A percentile compares a stretch with the other conserved stretches of the same genome.
These are phyloP conservation scores for Fraxinus excelsior DNA, from an alignment of 257 asterid genomes.

Conservation along the genomic window DNA sequence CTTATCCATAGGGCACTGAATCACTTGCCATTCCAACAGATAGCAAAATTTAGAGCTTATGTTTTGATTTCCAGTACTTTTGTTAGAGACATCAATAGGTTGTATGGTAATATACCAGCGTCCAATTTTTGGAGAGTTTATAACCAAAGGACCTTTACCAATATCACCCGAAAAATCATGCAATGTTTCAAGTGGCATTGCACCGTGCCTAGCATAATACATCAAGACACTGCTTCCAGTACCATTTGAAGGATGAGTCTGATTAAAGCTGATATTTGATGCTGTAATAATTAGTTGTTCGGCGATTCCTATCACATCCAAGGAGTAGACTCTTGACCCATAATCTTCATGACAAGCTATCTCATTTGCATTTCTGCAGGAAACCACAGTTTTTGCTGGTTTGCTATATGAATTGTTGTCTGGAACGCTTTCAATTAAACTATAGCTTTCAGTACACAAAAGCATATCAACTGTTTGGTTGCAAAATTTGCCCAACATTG, in stretches of 20 bases:
- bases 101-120: conserved; percentile 74
- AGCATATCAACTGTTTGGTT: conserved; percentile 74
- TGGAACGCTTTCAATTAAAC: conserved; percentile 30
- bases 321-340: conserved; percentile 43
- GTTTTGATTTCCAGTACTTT: conserved; percentile 26
- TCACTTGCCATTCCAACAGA: conserved; percentile 64
- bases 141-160: conserved; percentile 58
- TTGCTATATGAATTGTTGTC: conserved; percentile 27
- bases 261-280: conserved; percentile 49
- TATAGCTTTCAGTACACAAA: conserved; percentile 54
- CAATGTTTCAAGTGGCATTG: conserved; percentile 50
- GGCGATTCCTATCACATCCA: conserved; percentile 61
- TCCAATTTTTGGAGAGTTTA: conserved; percentile 73
- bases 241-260: conserved; percentile 41
- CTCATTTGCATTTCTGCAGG: conserved; percentile 59
- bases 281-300: conserved; percentile 62
- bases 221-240: conserved; percentile 40
- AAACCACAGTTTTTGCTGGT: conserved; percentile 36
- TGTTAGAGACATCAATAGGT: conserved; percentile 47
- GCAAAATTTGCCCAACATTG: conserved; percentile 76
- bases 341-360: conserved; percentile 55
- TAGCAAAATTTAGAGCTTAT: conserved; percentile 52
- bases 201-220: conserved; percentile 69
- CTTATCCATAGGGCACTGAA: conserved; percentile 71
- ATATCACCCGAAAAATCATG: conserved; percentile 78